Evolutionary conservation across 176 grass and related monocot species (phyloP), one percentile per base, ranked within the genome.

Genomic region (Avena insularis): DNA sequence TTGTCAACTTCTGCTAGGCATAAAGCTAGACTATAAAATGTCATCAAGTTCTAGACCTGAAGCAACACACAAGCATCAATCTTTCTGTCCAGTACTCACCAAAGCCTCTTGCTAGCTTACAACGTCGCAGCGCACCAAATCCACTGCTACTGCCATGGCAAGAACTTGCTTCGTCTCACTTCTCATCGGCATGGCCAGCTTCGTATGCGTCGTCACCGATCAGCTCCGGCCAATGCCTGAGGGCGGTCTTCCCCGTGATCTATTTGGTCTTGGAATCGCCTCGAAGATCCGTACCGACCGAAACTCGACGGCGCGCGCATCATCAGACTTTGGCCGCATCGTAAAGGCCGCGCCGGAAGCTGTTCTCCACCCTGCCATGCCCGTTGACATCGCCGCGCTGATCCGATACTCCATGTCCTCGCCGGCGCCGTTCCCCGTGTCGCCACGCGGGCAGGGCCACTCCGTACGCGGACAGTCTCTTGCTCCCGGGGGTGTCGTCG

Each of bases 281-380:
- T 75, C 78, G 2, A 85, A 67, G 55, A 45, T 93, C 35, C 70
- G 23, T 31, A 59, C 59, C 4, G 92, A 91, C 16, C 6, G 14
- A 49, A 69, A 97, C 80, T 51, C 71, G 20, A 90, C 78, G 25
- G 71, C 75, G 63, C 59, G 29, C 9, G 82, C 29, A 4, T 80
- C 91, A 31, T 80, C 83, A 19, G 92, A 97, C 80, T 97, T 91
- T 51, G 91, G 92, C 12, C 74, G 45, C 8, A 80, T 97, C 13
- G 79, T 83, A 19, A 11, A 2, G 7, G 85, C 73, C 57, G 67
- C 31, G 58, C 89, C 77, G 63, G 77, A 49, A 45, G 81, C 77
- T 8, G 74, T 78, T 27, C 53, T 91, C 57, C 81, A 86, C 25
- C 89, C 89, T 0, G 20, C 83, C 45, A 72, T 48, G 19, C 60